Base-by-base conservation (phyloP, 2,329 filamentous ascomycete species). In the Paradendryphiella salina region DNA sequence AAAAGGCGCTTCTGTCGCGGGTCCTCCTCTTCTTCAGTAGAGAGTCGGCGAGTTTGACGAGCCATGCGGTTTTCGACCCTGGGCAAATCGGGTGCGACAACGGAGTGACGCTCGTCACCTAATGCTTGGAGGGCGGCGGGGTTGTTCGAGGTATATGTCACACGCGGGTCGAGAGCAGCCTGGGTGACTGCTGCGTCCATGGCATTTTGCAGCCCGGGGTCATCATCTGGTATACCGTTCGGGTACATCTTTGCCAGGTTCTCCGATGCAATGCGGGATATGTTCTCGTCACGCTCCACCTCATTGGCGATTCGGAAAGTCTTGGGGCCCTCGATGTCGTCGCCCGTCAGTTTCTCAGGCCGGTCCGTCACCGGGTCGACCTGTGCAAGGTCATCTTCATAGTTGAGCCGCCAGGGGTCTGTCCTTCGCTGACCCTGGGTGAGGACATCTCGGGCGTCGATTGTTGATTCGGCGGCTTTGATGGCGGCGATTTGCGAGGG, bases 401-500 rank as follows among this genome's bases (percentile, higher is more conserved):
- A 79, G 14, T 66, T 65, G 41, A 92, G 77, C 45, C 80, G 79
- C 79, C 89, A 88, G 7, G 85, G 81, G 70, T 96, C 91, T 46
- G 78, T 80, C 54, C 90, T 85, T 62, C 89, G 73, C 35, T 84
- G 80, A 59, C 86, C 89, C 75, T 94, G 88, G 28, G 84, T 79
- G 34, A 86, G 80, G 69, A 96, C 71, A 73, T 97, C 90, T 59
- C 85, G 79, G 8, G 86, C 77, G 67, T 88, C 81, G 70, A 96
- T 85, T 60, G 88, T 84, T 54, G 82, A 77, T 75, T 96, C 92
- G 64, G 87, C 91, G 39, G 88, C 88, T 75, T 88, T 81, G 69
- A 97, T 85, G 50, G 91, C 90, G 48, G 84, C 85, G 62, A 95
- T 80, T 77, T 97, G 93, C 70, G 87, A 84, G 13, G 86, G 81